Evolutionary conservation across 176 grass and related monocot species (phyloP), one percentile per base, ranked within the genome.

Genomic region (Aegilops tauschii): DNA sequence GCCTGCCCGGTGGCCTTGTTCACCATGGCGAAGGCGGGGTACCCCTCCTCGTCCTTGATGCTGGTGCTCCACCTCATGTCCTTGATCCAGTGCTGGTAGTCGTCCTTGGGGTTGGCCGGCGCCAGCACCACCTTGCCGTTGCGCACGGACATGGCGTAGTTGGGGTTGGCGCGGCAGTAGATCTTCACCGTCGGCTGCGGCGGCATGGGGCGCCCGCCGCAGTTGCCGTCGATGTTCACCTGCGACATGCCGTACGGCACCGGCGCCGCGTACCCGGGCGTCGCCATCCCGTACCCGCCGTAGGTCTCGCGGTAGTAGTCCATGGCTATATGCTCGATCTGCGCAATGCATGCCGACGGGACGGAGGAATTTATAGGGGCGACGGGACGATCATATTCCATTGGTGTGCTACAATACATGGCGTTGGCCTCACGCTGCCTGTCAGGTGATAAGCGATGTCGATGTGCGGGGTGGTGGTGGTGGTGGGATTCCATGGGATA

Each of bases 41-140:
- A 95, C 2, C 93, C 91, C 10, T 97, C 93, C 72, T 97, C 93
- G 86, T 97, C 95, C 91, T 91, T 91, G 63, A 93, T 78, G 28
- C 44, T 89, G 25, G 80, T 88, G 89, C 93, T 92, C 85, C 84
- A 90, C 54, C 95, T 69, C 95, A 94, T 93, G 82, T 97, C 95
- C 75, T 95, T 97, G 93, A 93, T 88, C 95, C 95, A 97, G 85
- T 97, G 95, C 93, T 95, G 95, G 77, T 94, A 91, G 8, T 91
- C 88, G 87, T 94, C 92, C 82, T 84, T 86, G n/a, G 88, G 86
- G 88, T 97, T 88, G 13, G 83, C 83, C 27, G 90, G 92, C 10
- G 90, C 95, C 1, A 97, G 90, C 31, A 91, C 84, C 25, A 93
- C 90, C 49, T 17, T 76, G 5, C 92, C 95, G 65, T 93, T 81